Evolutionary conservation across 2,329 filamentous ascomycete genomes (phyloP), one percentile per base, ranked within the genome.

Genomic region (Zymoseptoria tritici): DNA sequence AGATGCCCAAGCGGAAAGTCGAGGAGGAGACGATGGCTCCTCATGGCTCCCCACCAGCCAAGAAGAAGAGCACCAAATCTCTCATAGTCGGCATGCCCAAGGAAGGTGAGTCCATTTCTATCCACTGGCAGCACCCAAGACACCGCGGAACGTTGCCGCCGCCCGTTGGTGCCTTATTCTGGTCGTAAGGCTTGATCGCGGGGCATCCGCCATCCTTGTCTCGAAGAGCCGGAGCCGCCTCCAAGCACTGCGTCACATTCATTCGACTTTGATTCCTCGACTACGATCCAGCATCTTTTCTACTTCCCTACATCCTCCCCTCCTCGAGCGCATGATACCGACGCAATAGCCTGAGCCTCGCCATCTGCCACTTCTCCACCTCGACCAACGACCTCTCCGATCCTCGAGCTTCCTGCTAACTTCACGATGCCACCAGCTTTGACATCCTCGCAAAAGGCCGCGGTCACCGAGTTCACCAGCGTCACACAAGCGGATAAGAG

Each of bases 401-500:
- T 53, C 56, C 26, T 54, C 31, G 42, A 36, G 13, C 21, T 24
- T 52, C 51, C 22, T 21, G 29, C 63, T 65, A 24, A 64, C 59
- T 13, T 29, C 56, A 62, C 65, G 8, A 79, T 80, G 78, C 77
- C 78, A 66, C 67, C 77, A 74, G 75, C 74, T 49, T 77, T 79
- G 68, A 79, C 72, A 6, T 52, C 74, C 6, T 68, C 74, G 68
- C 79, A 81, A 69, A 80, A 79, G 69, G 66, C 66, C 58, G 75
- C 77, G 13, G 77, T 80, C 52, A 60, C 62, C 62, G 74, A 79
- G 66, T 79, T 80, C 65, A 70, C 71, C 60, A 73, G 63, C 60
- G 75, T 81, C 63, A 79, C 79, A 3, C 70, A 75, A 54, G 63
- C 74, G 51, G 79, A 81, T 61, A 74, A 75, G 64, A 77, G 70